Percentiles rank a stretch among this genome's conserved stretches.
These are phyloP conservation scores for Lactarius indigo DNA, from an alignment of 768 basidiomycete genomes.

Conservation along the genomic window DNA sequence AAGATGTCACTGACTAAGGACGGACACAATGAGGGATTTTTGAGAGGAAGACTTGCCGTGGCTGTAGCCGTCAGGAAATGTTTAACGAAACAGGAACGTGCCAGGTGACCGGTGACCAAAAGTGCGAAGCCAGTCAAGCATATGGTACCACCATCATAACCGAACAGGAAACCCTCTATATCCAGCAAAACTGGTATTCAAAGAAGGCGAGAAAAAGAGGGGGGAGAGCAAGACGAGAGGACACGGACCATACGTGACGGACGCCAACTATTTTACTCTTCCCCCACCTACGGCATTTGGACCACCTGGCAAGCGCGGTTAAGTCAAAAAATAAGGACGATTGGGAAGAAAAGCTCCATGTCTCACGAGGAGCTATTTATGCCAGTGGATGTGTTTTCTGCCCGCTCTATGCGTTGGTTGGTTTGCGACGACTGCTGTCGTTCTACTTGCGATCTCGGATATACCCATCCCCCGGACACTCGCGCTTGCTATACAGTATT, in stretches of 20 bases:
- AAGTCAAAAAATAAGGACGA: not conserved
- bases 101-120: slow-evolving; percentile 50
- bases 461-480: no score
- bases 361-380: slow-evolving; percentile 12
- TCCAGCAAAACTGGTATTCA: slow-evolving; percentile 31
- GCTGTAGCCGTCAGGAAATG: slow-evolving; percentile 28
- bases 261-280: slow-evolving; percentile 30
- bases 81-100: slow-evolving; percentile 24
- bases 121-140: slow-evolving; percentile 53
- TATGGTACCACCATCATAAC: no score
- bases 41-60: slow-evolving; percentile 39
- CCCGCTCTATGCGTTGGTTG: not conserved
- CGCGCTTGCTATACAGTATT: no score
- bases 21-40: slow-evolving; percentile 55
- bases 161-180: slow-evolving; percentile 46
- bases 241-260: slow-evolving; percentile 34
- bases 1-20: slow-evolving; percentile 45
- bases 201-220: not conserved
- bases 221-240: not conserved
- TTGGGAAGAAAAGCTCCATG: not conserved
- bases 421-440: no score
- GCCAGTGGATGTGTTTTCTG: not conserved
- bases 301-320: slow-evolving; percentile 21
- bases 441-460: no score
- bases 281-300: slow-evolving; percentile 20